Conservation (phyloP, 2,329 filamentous ascomycete genomes). For the Alternaria solani region DNA sequence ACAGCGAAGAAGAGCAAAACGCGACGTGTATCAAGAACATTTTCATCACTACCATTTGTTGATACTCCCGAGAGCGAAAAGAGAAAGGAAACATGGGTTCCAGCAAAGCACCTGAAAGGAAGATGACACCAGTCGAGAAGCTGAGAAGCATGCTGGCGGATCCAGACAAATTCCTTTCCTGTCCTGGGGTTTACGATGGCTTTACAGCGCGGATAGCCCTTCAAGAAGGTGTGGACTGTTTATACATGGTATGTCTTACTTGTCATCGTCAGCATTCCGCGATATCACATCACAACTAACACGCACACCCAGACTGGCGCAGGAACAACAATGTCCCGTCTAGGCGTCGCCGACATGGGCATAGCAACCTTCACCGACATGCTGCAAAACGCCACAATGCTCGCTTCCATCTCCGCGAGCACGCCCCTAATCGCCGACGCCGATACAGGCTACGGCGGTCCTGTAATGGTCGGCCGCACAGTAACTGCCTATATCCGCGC, state of each 20-base stretch:
- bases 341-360: constrained; percentile 70
- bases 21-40: background rate
- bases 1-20: background rate
- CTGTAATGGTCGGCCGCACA: constrained; percentile 60
- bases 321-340: constrained; percentile 66
- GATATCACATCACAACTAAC: background rate
- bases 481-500: constrained; percentile 62
- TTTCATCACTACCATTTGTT: background rate
- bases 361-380: constrained; percentile 70
- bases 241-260: constrained; percentile 68
- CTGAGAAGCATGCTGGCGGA: constrained; percentile 44
- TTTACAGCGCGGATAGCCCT: constrained; percentile 70
- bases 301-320: constrained; percentile 63
- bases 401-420: constrained; percentile 64
- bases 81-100: constrained; percentile 18
- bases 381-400: constrained; percentile 69
- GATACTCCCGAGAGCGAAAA: background rate
- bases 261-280: background rate
- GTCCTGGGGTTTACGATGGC: constrained; percentile 74
- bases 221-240: constrained; percentile 67
- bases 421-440: constrained; percentile 69
- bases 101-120: constrained; percentile 12
- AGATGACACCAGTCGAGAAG: constrained; percentile 39
- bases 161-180: constrained; percentile 57
- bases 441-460: constrained; percentile 64